phyloP scores from a whole-genome alignment of 2,329 filamentous ascomycete genomes.

The Elsinoe necatrix region DNA sequence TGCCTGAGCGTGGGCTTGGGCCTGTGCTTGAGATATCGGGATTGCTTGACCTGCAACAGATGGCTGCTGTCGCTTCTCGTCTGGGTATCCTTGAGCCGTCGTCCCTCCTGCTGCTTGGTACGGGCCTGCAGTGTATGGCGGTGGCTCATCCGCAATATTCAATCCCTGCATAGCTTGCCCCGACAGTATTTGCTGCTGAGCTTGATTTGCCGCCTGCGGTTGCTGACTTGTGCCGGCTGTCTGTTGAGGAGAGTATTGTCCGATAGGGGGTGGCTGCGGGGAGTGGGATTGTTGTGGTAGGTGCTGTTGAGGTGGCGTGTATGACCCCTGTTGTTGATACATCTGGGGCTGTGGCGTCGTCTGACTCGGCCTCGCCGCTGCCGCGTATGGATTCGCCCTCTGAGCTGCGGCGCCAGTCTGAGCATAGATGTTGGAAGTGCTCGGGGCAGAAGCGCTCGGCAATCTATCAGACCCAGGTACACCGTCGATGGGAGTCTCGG shows the following conservation, averaged over 20 bases:
- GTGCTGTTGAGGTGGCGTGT: conserved; percentile 16
- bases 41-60: conserved; percentile 30
- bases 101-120: conserved; percentile 34
- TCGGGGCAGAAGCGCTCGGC: conserved; percentile 54
- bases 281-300: conserved; percentile 21
- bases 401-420: conserved; percentile 77
- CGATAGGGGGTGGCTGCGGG: conserved; percentile 20
- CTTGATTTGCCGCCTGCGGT: conserved; percentile 25
- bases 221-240: conserved; percentile 18
- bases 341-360: conserved; percentile 31
- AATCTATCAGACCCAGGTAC: conserved; percentile 71
- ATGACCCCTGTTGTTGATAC: conserved; percentile 2
- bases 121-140: conserved; percentile 80
- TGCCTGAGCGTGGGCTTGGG: conserved; percentile 23
- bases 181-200: conserved; percentile 34
- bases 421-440: conserved; percentile 43
- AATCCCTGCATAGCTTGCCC: conserved; percentile 69
- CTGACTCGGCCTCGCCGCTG: conserved; percentile 39
- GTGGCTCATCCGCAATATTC: conserved; percentile 72
- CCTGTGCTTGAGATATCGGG: conserved; percentile 23
- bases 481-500: conserved; percentile 78
- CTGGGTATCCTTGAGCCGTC: conserved; percentile 55
- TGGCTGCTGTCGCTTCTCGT: conserved; percentile 60
- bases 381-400: conserved; percentile 65
- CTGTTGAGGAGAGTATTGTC: conserved; percentile 23